Conservation (phyloP, 176 grass and related monocot species). For the Oryza rufipogon region DNA sequence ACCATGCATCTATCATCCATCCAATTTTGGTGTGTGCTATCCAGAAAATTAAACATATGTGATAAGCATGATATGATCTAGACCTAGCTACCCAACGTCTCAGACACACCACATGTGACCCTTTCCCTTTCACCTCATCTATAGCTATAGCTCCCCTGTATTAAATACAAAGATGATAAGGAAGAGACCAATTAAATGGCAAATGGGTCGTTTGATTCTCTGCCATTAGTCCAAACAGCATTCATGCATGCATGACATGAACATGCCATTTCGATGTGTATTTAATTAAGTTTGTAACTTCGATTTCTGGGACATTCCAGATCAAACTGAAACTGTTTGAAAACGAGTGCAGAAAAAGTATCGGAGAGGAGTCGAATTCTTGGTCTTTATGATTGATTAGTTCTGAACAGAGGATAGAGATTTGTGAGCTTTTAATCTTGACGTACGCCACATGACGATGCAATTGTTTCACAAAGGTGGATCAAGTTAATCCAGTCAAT, state of each 20-base stretch:
- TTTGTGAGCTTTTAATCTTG: not conserved
- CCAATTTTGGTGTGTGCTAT: not conserved
- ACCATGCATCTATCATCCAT: conserved; percentile 37
- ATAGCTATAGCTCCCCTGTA: not conserved
- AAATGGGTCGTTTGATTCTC: not conserved
- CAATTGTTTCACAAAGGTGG: not conserved
- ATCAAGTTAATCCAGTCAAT: not conserved
- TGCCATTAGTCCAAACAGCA: conserved; percentile 12
- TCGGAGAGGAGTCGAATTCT: not conserved
- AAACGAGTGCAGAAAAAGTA: not conserved
- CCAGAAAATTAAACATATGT: not conserved
- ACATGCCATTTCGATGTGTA: not conserved
- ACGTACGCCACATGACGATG: not conserved
- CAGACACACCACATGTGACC: conserved; percentile 45
- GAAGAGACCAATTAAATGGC: conserved; percentile 3
- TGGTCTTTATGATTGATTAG: not conserved
- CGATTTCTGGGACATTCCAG: not conserved
- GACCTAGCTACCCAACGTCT: not conserved
- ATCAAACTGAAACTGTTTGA: not conserved
- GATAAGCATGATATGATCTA: not conserved
- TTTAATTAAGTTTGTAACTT: not conserved
- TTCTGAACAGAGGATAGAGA: not conserved
- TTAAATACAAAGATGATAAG: not conserved
- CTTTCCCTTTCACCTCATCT: not conserved
- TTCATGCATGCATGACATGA: not conserved